A percentile compares a stretch with the other conserved stretches of the same genome.
These are phyloP conservation scores for Aspergillus neoniger DNA, from an alignment of 2,329 filamentous ascomycete genomes.

Conservation along the genomic window DNA sequence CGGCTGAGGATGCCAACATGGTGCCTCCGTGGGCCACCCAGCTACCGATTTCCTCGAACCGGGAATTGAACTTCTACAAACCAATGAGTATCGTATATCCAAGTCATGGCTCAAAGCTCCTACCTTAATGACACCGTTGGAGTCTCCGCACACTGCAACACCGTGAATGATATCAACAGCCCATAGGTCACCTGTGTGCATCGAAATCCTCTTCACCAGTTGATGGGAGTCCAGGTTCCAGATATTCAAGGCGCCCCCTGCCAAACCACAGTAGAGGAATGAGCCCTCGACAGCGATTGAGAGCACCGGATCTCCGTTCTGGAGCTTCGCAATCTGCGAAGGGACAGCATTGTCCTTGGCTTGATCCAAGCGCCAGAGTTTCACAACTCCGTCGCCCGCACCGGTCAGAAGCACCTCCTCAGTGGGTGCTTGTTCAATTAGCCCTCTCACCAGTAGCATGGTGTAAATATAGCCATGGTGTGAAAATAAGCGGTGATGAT, in stretches of 20 bases:
- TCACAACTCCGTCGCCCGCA: conserved; percentile 90
- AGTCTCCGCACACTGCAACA: conserved; percentile 82
- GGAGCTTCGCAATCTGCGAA: conserved; percentile 67
- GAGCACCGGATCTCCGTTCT: conserved; percentile 67
- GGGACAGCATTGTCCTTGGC: conserved; percentile 61
- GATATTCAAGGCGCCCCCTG: conserved; percentile 84
- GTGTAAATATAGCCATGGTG: conserved; percentile 96
- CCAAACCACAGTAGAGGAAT: conserved; percentile 87
- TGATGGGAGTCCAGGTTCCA: conserved; percentile 97
- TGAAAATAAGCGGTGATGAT: conserved; percentile 82
- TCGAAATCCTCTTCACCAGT: conserved; percentile 80
- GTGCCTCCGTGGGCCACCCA: conserved; percentile 86
- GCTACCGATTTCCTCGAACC: conserved; percentile 75
- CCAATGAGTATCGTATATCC: not conserved
- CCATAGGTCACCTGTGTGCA: conserved; percentile 79
- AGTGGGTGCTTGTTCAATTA: conserved; percentile 65
- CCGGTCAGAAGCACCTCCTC: conserved; percentile 84
- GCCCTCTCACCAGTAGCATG: conserved; percentile 80
- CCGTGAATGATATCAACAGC: conserved; percentile 83
- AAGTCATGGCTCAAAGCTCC: conserved; percentile 26
- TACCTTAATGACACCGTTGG: conserved; percentile 83
- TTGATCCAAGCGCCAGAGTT: conserved; percentile 79
- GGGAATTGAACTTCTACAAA: conserved; percentile 69
- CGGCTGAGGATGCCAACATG: conserved; percentile 79
- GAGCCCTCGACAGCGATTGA: conserved; percentile 85